These are phyloP conservation scores for Lepidium didymum DNA, from an alignment of 345 rosid genomes.

Conservation along the genomic window DNA sequence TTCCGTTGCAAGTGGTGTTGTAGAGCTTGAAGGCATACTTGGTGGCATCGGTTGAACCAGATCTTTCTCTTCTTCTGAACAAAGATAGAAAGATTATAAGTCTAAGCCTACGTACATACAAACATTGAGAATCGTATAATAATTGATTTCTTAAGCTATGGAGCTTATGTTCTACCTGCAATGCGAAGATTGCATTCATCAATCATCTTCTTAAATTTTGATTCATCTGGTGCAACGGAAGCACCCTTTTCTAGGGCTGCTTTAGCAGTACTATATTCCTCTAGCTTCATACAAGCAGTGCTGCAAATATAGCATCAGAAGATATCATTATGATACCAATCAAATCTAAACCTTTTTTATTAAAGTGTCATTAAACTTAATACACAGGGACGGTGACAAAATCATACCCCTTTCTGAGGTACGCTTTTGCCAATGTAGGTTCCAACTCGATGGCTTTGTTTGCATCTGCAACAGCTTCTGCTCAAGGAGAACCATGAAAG, in stretches of 20 bases:
- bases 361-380: not conserved
- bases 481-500: conserved; percentile 3
- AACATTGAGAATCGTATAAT: not conserved
- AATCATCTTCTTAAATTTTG: conserved; percentile 45
- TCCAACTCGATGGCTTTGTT: conserved; percentile 65
- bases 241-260: conserved; percentile 54
- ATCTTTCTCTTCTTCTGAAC: conserved; percentile 37
- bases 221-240: conserved; percentile 34
- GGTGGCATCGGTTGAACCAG: conserved; percentile 19
- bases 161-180: conserved; percentile 33
- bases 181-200: conserved; percentile 46
- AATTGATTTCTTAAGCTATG: not conserved
- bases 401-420: conserved; percentile 66
- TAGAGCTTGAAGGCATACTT: conserved; percentile 24
- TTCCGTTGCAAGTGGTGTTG: conserved; percentile 17
- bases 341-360: not conserved
- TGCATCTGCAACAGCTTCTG: conserved; percentile 80
- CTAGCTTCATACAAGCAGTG: conserved; percentile 63
- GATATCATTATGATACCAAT: not conserved
- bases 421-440: conserved; percentile 51
- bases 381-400: not conserved
- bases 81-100: not conserved
- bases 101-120: not conserved
- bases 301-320: conserved; percentile 28
- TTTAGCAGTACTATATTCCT: conserved; percentile 63